Conservation (phyloP, 441 rosid species). For the Omphalea diandra region DNA sequence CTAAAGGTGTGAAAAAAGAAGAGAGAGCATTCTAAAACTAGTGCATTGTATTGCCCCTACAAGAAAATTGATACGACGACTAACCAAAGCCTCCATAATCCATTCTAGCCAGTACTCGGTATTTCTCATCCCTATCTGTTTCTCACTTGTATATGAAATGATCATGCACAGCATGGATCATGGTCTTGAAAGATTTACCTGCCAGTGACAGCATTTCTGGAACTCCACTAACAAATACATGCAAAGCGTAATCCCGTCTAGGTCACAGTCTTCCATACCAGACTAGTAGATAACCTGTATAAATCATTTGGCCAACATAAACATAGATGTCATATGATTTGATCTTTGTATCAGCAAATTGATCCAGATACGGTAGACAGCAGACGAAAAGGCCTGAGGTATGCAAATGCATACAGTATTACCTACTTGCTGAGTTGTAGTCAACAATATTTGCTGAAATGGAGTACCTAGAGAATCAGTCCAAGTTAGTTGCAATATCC, state of each 20-base stretch:
- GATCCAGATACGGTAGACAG: neutral
- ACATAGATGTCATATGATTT: neutral
- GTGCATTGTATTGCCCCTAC: constrained; percentile 15
- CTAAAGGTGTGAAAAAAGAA: constrained; percentile 17
- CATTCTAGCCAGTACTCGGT: constrained; percentile 15
- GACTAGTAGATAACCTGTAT: neutral
- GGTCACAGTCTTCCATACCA: neutral
- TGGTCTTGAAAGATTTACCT: neutral
- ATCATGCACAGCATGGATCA: neutral
- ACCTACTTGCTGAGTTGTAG: constrained; percentile 31
- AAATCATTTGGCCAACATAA: neutral
- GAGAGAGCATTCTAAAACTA: constrained; percentile 16
- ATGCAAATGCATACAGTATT: neutral
- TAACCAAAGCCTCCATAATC: constrained; percentile 12
- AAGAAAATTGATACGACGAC: constrained; percentile 14
- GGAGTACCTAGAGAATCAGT: constrained; percentile 23
- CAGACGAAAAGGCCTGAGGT: neutral
- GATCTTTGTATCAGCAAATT: neutral
- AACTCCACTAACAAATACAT: neutral
- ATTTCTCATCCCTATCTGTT: constrained; percentile 11
- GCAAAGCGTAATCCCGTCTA: neutral
- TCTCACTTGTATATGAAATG: constrained; percentile 4
- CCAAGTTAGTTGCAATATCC: constrained; percentile 34
- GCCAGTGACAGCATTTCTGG: neutral
- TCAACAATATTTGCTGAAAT: constrained; percentile 29